A percentile compares a stretch with the other conserved stretches of the same genome.
These are phyloP conservation scores for Ogataea pignaliae DNA, from an alignment of 805 yeast genomes.

Conservation along the genomic window DNA sequence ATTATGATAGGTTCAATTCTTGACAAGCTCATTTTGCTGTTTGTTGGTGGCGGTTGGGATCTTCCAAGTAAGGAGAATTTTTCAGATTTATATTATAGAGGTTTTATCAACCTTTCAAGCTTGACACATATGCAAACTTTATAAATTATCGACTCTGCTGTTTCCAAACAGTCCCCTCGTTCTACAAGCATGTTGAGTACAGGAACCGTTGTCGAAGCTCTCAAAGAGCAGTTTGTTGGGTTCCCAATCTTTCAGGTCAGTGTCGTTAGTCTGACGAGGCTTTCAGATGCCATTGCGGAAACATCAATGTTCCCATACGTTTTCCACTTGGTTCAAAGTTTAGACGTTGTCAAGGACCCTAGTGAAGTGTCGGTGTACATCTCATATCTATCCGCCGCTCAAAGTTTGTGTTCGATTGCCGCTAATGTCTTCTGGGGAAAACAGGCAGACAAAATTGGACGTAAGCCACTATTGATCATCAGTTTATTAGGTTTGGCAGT, in stretches of 20 bases:
- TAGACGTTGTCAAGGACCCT: constrained; percentile 30
- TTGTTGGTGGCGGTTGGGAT: too few relatives aligned
- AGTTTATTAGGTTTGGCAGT: constrained; percentile 50
- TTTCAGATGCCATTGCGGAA: constrained; percentile 40
- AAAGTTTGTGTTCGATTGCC: constrained; percentile 55
- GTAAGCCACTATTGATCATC: constrained; percentile 50
- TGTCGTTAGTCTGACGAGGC: constrained; percentile 25
- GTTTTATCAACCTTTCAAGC: too few relatives aligned
- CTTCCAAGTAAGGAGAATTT: too few relatives aligned
- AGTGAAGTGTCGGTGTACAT: constrained; percentile 53
- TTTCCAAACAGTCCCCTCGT: too few relatives aligned
- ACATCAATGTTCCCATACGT: constrained; percentile 42
- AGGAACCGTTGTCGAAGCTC: too few relatives aligned
- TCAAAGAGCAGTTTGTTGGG: constrained; percentile 19
- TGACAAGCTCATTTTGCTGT: too few relatives aligned
- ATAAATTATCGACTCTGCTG: too few relatives aligned
- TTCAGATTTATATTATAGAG: too few relatives aligned
- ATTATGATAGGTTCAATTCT: too few relatives aligned
- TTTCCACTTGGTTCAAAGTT: constrained; percentile 53
- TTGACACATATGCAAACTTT: too few relatives aligned
- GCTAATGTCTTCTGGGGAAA: constrained; percentile 58
- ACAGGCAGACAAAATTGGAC: constrained; percentile 49
- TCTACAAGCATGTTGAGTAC: too few relatives aligned
- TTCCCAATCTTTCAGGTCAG: constrained; percentile 7
- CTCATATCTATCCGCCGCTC: constrained; percentile 55